Evolutionary conservation across 2,329 filamentous ascomycete genomes (phyloP), one percentile per base, ranked within the genome.

Genomic region (Neopestalotiopsis clavispora): DNA sequence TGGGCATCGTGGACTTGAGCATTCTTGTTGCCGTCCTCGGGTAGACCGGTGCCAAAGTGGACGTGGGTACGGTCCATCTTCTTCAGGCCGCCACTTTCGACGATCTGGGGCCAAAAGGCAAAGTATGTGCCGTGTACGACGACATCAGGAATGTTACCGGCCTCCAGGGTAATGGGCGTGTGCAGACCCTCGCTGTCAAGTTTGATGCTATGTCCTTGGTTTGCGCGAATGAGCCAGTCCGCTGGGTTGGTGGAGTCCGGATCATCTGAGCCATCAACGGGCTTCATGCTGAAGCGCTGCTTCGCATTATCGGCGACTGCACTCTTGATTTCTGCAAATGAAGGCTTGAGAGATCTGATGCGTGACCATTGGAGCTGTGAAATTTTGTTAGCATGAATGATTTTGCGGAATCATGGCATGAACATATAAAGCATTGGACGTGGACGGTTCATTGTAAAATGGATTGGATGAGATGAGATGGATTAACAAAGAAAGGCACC

Each of bases 91-190:
- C 95, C 95, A 0, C 87, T 85, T n/a, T 85, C 84, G 12, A 94
- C 80, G 70, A 99, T 98, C 12, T 85, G 76, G 0, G 87, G 83
- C 92, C 94, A 98, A 23, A 92, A 92, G 14, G 88, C 87, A 74
- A 95, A 93, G 77, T 94, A 97, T 0, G 95, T 98, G 49, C 96
- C 95, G 81, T 98, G 95, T 2, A 98, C 89, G 3, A 94, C 93
- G 0, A 86, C 84, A 0, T 84, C 76, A 0, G 94, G 94, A 1
- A 95, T 74, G 71, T 88, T 88, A 30, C 76, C 86, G 6, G 78
- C 81, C 42, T 86, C 86, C 0, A 89, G 77, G 1, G 89, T 90
- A 68, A 98, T 84, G 6, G 91, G 90, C 23, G 85, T 86, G 3
- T 97, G 87, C 2, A 97, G 86, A 0, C 87, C 87, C 61, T 91